Evolutionary conservation across 2,329 filamentous ascomycete genomes (phyloP), one percentile per base, ranked within the genome.

Genomic region (Aspergillus sp.): DNA sequence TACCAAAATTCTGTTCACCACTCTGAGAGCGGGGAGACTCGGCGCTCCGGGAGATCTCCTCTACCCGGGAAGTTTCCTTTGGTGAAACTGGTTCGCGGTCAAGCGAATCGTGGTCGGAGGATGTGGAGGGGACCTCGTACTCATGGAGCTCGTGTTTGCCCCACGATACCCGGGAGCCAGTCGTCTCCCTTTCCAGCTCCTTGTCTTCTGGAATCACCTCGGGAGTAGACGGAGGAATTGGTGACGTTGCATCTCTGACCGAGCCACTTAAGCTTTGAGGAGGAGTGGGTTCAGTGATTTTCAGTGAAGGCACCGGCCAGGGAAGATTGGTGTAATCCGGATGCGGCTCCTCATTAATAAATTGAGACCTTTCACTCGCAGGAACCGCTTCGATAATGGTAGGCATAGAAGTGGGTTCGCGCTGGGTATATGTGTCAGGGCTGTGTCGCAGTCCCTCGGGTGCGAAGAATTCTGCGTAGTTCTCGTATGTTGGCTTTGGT

Each of bases 131-230:
- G 10, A 82, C 77, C 45, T 86, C 81, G 55, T 84, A 88, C 54
- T 83, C 81, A 64, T 86, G 83, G 3, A 81, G 86, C 63, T 85
- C 78, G 57, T 86, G 85, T 54, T 85, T 76, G 10, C 83, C 85
- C 85, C 84, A 88, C 11, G 78, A 84, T 4, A 88, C 85, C 59
- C 86, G 86, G 5, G 81, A 76, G 21, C 63, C 66, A 19, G 71
- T 69, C 5, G 73, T 72, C 29, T 77, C 73, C 20, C 74, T 68
- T 47, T 76, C 73, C n/a, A 72, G 64, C 1, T 75, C 69, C 10
- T 77, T 64, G 32, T 75, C 64, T 47, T 81, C 77, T 10, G 74
- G 75, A 42, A 69, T 72, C 5, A 72, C 65, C 40, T 76, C 65
- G 50, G 76, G 72, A 25, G 74, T 43, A 6, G 54, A 53, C 3